Evolutionary conservation across 225 moss, liverwort and hornwort genomes (phyloP).

Genomic region (Bryum argenteum): DNA sequence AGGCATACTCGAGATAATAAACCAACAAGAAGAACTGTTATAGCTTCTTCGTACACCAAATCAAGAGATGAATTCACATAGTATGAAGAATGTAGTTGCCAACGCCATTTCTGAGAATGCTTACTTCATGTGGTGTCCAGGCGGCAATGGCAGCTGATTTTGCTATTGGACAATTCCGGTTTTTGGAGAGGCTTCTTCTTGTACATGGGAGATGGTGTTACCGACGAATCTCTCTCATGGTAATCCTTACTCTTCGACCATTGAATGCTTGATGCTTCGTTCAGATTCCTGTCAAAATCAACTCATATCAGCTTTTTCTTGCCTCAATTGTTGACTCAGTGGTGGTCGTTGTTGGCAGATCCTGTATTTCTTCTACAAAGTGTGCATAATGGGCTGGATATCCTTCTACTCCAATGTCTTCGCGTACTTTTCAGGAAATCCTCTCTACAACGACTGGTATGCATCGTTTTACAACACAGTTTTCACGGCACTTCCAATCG

Average conservation of each 20-base stretch:
- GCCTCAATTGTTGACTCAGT: too few relatives aligned
- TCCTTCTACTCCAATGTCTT: slow-evolving; percentile 83
- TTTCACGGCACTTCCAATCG: slow-evolving; percentile 74
- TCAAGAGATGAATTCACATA: too few relatives aligned
- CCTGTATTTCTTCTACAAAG: slow-evolving; percentile 91
- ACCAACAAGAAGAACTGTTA: too few relatives aligned
- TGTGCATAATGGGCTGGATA: slow-evolving; percentile 84
- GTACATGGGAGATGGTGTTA: slow-evolving; percentile 68
- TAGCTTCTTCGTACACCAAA: too few relatives aligned
- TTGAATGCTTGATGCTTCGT: too few relatives aligned
- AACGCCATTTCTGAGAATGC: too few relatives aligned
- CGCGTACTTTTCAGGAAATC: slow-evolving; percentile 74
- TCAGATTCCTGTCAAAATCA: too few relatives aligned
- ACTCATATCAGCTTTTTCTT: too few relatives aligned
- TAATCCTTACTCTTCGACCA: slow-evolving; percentile 1
- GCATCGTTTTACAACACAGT: slow-evolving; percentile 87
- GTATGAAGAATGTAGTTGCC: too few relatives aligned
- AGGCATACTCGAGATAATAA: too few relatives aligned
- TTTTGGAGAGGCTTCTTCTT: slow-evolving; percentile 55
- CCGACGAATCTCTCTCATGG: slow-evolving; percentile 61
- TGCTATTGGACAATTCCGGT: slow-evolving; percentile 61
- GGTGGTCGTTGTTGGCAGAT: slow-evolving; percentile 52
- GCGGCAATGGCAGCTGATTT: slow-evolving; percentile 68
- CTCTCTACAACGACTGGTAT: slow-evolving; percentile 92
- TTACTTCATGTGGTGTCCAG: slow-evolving; percentile 32